Evolutionary conservation across 495 filamentous ascomycete genomes (phyloP), one percentile per base, ranked within the genome.

Genomic region (Polyplosphaeria fusca): DNA sequence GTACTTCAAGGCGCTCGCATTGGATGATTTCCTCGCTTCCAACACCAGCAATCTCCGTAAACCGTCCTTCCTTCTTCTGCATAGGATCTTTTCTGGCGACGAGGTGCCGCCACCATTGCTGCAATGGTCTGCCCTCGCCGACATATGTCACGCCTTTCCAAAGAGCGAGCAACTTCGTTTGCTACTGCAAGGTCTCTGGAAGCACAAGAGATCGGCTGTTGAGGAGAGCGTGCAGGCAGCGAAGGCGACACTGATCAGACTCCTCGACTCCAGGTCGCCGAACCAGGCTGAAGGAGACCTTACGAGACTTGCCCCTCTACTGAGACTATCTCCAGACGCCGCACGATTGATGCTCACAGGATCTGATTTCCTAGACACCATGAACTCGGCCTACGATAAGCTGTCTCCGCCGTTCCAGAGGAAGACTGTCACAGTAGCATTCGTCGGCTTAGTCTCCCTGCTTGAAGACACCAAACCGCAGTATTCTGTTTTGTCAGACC

Each of bases 311-410:
- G 76, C 78, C 53, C 66, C 67, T 18, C 68, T 87, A 0, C 68
- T 86, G 2, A 73, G 77, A 47, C 68, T 71, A 7, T 85, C 78
- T 4, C 74, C 79, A 0, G 71, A 78, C 3, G 69, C 74, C 24
- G 79, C 78, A 13, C 66, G 67, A n/a, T 83, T 85, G 63, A 83
- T 95, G 43, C 77, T 94, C 68, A 83, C 84, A 0, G 91, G 91
- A 16, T 88, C 87, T 43, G 91, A 95, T 68, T 91, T 91, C 63
- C 66, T 95, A 12, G 91, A 96, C 65, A 82, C 85, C 2, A 73
- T 94, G 13, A 73, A 78, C 27, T 79, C 75, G 57, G 80, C 80
- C 46, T 94, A 87, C 22, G 14, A 27, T 39, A 72, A 82, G 45
- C 78, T 76, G 58, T 78, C 82, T 39, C 78, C 77, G 13, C 76